Evolutionary conservation across 2,329 filamentous ascomycete species (phyloP).

Genomic region (Microcera coccophila): DNA sequence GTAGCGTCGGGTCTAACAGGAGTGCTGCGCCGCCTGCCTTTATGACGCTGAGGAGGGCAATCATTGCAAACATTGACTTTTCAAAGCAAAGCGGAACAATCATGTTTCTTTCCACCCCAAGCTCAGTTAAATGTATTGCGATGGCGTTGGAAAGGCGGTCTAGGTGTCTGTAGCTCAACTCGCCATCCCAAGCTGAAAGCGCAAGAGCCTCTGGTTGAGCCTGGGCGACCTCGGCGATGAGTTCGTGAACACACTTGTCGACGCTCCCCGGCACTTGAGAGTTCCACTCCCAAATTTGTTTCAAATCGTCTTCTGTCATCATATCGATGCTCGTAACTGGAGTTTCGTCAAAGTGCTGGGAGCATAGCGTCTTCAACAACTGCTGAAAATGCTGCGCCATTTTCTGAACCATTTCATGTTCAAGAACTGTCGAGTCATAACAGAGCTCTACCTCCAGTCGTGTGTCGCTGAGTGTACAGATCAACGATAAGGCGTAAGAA

Average conservation of each 20-base stretch:
- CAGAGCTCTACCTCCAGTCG: slow-evolving; percentile 2
- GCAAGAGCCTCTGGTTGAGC: slow-evolving; percentile 32
- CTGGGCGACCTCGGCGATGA: background rate
- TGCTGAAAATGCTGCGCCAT: background rate
- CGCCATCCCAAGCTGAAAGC: slow-evolving; percentile 43
- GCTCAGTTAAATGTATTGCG: slow-evolving; percentile 36
- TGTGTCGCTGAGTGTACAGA: too few species aligned
- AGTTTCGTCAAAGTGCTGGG: too few species aligned
- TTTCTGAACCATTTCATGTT: slow-evolving; percentile 2
- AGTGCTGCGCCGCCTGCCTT: slow-evolving; percentile 31
- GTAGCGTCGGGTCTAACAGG: slow-evolving; percentile 22
- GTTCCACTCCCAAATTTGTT: background rate
- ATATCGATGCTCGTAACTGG: background rate
- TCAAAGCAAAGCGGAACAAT: slow-evolving; percentile 35
- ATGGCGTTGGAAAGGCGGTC: slow-evolving; percentile 24
- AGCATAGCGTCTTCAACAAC: too few species aligned
- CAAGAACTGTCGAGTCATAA: background rate
- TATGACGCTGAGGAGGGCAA: slow-evolving; percentile 34
- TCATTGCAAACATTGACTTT: slow-evolving; percentile 34
- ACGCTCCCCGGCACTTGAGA: background rate
- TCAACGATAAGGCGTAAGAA: background rate
- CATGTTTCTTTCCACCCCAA: slow-evolving; percentile 23
- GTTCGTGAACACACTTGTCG: background rate
- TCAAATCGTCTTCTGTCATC: background rate
- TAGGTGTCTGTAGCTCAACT: slow-evolving; percentile 39